phyloP scores from a whole-genome alignment of 1,284 basidiomycete genomes.

The Melampsora americana region DNA sequence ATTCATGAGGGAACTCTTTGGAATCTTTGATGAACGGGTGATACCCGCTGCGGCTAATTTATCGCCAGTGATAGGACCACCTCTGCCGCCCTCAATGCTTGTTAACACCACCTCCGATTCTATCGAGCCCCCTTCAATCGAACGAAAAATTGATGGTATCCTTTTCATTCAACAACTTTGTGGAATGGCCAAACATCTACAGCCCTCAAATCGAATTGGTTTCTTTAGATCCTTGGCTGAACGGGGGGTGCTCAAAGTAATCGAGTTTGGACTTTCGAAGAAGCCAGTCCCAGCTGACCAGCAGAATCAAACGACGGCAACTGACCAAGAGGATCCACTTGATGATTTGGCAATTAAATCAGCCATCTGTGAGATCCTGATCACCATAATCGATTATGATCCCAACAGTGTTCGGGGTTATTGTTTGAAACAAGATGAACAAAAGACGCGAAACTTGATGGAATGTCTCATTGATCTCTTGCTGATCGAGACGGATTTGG shows the following conservation, averaged over 20 bases:
- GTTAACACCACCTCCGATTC: not conserved
- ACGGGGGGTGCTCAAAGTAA: slow-evolving; percentile 78
- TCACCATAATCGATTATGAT: slow-evolving; percentile 86
- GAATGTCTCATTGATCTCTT: slow-evolving; percentile 73
- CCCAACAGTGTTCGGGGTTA: slow-evolving; percentile 78
- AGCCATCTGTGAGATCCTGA: slow-evolving; percentile 81
- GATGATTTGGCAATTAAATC: slow-evolving; percentile 64
- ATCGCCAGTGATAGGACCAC: slow-evolving; percentile 46
- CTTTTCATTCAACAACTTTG: slow-evolving; percentile 87
- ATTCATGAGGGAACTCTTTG: slow-evolving; percentile 75
- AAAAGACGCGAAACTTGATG: slow-evolving; percentile 58
- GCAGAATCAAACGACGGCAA: not conserved
- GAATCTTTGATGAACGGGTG: slow-evolving; percentile 66
- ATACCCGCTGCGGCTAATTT: not conserved
- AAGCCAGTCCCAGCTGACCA: slow-evolving; percentile 46
- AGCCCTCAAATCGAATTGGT: slow-evolving; percentile 75
- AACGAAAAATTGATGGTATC: slow-evolving; percentile 64
- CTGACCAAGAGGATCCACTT: slow-evolving; percentile 52
- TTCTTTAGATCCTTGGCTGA: slow-evolving; percentile 89
- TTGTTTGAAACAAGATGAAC: slow-evolving; percentile 72
- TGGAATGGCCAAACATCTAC: slow-evolving; percentile 93
- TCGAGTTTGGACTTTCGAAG: slow-evolving; percentile 65
- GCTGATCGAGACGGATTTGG: slow-evolving; percentile 73
- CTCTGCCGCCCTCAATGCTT: slow-evolving; percentile 45
- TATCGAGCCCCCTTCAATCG: not conserved